These are phyloP conservation scores for Ochetophila trinervis DNA, from an alignment of 306 rosid genomes.

Conservation along the genomic window DNA sequence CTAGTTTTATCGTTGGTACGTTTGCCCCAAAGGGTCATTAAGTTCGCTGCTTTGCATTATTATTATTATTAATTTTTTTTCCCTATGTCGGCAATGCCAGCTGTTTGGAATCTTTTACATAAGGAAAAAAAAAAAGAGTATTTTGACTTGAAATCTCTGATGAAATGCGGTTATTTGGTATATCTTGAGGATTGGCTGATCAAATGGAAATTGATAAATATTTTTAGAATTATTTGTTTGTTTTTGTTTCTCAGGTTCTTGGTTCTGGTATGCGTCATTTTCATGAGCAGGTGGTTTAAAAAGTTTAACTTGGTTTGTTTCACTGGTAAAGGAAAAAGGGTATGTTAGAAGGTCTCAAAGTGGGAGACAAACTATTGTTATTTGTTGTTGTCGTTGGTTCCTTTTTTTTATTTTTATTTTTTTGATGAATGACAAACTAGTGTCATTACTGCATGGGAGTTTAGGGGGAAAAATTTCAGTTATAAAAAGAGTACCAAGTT, in stretches of 20 bases:
- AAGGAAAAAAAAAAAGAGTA: neutral
- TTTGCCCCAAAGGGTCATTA: too few relatives aligned
- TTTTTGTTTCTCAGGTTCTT: neutral
- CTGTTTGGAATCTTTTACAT: neutral
- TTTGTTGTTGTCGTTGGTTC: too few relatives aligned
- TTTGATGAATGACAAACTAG: too few relatives aligned
- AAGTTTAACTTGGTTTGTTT: constrained; percentile 38
- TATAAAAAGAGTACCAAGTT: constrained; percentile 31
- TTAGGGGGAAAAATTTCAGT: constrained; percentile 28
- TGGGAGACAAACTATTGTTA: constrained; percentile 30
- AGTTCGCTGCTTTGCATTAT: too few relatives aligned
- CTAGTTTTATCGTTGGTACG: too few relatives aligned
- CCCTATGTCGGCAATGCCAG: neutral
- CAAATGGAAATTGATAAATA: neutral
- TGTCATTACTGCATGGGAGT: constrained; percentile 27
- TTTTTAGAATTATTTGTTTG: neutral
- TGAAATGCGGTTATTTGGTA: neutral
- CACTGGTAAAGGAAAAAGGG: constrained; percentile 22
- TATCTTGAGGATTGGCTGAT: neutral
- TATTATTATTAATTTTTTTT: too few relatives aligned
- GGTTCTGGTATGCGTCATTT: constrained; percentile 30
- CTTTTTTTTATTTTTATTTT: too few relatives aligned
- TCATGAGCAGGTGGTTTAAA: constrained; percentile 26
- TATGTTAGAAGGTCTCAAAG: constrained; percentile 31
- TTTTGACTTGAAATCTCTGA: neutral